Percentiles rank a stretch among this genome's conserved stretches.
Evolutionary conservation across 208 protist species (phyloP).

Genomic region (Naegleria lovaniensis): DNA sequence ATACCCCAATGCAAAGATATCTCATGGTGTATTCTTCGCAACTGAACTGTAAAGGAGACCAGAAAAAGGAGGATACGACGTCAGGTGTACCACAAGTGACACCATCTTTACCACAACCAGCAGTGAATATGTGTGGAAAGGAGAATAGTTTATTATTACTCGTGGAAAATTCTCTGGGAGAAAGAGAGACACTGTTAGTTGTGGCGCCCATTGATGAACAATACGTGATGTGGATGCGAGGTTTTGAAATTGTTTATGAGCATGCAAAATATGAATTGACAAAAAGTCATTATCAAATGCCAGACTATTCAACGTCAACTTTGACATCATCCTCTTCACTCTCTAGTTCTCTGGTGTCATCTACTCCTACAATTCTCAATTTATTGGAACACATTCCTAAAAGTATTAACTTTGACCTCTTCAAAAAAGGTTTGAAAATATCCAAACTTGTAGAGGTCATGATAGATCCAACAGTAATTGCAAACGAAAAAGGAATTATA

Average conservation of each 20-base stretch:
- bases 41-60: background rate
- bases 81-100: background rate
- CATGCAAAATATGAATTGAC: background rate
- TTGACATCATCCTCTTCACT: background rate
- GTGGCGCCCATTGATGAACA: background rate
- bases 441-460: background rate
- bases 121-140: background rate
- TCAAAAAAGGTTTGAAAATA: background rate
- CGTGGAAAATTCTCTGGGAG: background rate
- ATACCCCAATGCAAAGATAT: background rate
- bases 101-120: background rate
- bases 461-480: background rate
- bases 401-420: background rate
- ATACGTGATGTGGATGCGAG: background rate
- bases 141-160: background rate
- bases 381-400: background rate
- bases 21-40: background rate
- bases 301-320: background rate
- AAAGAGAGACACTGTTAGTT: background rate
- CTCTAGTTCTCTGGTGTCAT: no score
- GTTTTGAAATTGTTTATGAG: background rate
- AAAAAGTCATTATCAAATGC: background rate
- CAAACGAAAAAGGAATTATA: background rate
- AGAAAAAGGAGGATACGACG: background rate
- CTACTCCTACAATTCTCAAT: no score